phyloP scores from a whole-genome alignment of 805 yeast genomes.

The Yarrowia sp. region DNA sequence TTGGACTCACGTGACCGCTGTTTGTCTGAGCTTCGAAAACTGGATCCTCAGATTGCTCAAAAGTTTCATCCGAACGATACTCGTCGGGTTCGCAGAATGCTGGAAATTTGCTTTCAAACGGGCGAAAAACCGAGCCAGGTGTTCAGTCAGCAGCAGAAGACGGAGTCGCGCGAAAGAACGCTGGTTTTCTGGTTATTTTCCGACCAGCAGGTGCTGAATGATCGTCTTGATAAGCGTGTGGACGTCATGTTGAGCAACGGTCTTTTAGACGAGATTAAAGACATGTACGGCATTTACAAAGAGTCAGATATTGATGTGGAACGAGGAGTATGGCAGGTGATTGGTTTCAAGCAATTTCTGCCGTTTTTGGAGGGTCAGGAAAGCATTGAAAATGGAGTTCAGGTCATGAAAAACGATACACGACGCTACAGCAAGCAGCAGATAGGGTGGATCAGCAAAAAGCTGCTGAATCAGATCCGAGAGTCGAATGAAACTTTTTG shows the following conservation, averaged over 20 bases:
- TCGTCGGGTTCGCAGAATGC: constrained; percentile 70
- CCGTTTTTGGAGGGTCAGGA: constrained; percentile 51
- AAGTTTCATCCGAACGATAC: constrained; percentile 92
- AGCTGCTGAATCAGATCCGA: constrained; percentile 57
- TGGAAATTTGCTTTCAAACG: constrained; percentile 71
- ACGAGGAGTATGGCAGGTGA: constrained; percentile 86
- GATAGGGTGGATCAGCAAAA: constrained; percentile 82
- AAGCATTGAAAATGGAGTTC: constrained; percentile 48
- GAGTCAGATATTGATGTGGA: constrained; percentile 47
- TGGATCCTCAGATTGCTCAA: constrained; percentile 69
- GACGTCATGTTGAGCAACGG: constrained; percentile 77
- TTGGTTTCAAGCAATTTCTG: constrained; percentile 85
- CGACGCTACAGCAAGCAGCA: constrained; percentile 84
- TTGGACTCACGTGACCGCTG: constrained; percentile 46
- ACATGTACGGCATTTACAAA: constrained; percentile 47
- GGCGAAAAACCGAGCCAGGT: constrained; percentile 67
- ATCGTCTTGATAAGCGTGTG: constrained; percentile 71
- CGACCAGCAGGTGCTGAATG: constrained; percentile 52
- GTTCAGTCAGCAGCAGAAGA: constrained; percentile 61
- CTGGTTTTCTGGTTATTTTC: constrained; percentile 82
- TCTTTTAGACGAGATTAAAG: constrained; percentile 63
- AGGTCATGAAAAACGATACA: constrained; percentile 78
- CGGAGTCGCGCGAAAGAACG: constrained; percentile 42
- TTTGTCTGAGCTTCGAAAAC: constrained; percentile 5
- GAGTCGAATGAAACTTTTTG: constrained; percentile 61